Conservation (phyloP, 2,329 filamentous ascomycete genomes). For the Clarireedia hainanense region DNA sequence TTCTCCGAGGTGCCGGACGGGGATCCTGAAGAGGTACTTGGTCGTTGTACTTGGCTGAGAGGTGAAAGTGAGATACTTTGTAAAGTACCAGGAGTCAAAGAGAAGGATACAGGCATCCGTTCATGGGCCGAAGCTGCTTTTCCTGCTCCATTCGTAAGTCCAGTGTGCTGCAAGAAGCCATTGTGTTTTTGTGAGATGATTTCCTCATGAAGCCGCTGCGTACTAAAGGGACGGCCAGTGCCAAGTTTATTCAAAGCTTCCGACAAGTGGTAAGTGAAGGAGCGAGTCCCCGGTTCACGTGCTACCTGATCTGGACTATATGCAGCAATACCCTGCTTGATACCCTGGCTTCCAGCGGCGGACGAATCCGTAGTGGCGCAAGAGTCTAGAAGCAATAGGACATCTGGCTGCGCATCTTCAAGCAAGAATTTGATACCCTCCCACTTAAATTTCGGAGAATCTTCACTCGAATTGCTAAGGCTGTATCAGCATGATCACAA, state of each 20-base stretch:
- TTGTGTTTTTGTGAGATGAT: conserved; percentile 31
- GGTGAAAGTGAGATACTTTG: conserved; percentile 45
- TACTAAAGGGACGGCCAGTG: conserved; percentile 46
- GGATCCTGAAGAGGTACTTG: conserved; percentile 29
- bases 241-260: conserved; percentile 48
- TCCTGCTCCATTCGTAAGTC: conserved; percentile 39
- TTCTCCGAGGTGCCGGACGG: conserved; percentile 24
- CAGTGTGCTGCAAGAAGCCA: conserved; percentile 36
- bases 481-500: conserved; percentile 31
- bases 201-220: conserved; percentile 50
- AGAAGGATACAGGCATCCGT: conserved; percentile 44
- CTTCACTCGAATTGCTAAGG: conserved; percentile 46
- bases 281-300: conserved; percentile 39
- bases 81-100: conserved; percentile 45
- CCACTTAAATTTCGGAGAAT: conserved; percentile 56
- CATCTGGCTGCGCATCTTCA: conserved; percentile 55
- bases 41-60: conserved; percentile 18
- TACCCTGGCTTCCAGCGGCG: conserved; percentile 43
- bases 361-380: conserved; percentile 47
- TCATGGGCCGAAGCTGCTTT: conserved; percentile 28
- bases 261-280: conserved; percentile 50
- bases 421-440: conserved; percentile 53
- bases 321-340: conserved; percentile 58
- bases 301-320: conserved; percentile 43
- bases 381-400: conserved; percentile 55